Conservation (phyloP, 2,329 filamentous ascomycete species). For the Fusarium proliferatum region DNA sequence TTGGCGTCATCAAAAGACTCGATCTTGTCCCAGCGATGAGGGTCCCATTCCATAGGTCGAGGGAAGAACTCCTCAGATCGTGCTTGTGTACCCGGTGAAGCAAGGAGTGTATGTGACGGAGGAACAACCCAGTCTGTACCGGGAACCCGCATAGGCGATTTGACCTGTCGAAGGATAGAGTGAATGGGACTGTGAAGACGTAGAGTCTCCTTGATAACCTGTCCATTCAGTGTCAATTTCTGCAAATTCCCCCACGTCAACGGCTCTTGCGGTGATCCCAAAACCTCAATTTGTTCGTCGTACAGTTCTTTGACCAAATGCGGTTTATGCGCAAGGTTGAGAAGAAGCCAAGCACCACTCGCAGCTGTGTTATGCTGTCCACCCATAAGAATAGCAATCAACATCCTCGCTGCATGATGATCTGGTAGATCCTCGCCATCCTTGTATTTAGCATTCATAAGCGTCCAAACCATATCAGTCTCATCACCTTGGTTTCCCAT, state of each 20-base stretch:
- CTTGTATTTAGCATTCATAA: conserved; percentile 88
- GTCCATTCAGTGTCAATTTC: conserved; percentile 81
- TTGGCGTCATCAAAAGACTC: conserved; percentile 55
- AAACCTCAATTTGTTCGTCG: conserved; percentile 77
- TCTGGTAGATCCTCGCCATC: conserved; percentile 80
- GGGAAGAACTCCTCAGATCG: conserved; percentile 81
- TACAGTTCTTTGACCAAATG: conserved; percentile 83
- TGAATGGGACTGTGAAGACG: conserved; percentile 92
- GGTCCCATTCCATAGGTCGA: conserved; percentile 84
- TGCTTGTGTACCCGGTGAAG: conserved; percentile 84
- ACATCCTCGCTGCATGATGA: conserved; percentile 86
- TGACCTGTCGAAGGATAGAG: conserved; percentile 91
- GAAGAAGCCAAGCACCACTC: conserved; percentile 84
- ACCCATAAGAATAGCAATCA: conserved; percentile 92
- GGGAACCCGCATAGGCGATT: conserved; percentile 83
- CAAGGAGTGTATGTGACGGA: conserved; percentile 81
- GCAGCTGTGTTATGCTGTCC: conserved; percentile 90
- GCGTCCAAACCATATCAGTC: conserved; percentile 86
- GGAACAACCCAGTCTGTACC: conserved; percentile 86
- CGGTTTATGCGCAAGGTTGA: conserved; percentile 82
- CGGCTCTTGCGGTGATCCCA: conserved; percentile 78
- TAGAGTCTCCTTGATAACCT: conserved; percentile 90
- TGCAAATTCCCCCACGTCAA: conserved; percentile 81
- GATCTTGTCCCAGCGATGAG: conserved; percentile 82
- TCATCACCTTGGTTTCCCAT: conserved; percentile 60